Conservation (phyloP, 306 rosid species). For the Ormosia semicastrata region DNA sequence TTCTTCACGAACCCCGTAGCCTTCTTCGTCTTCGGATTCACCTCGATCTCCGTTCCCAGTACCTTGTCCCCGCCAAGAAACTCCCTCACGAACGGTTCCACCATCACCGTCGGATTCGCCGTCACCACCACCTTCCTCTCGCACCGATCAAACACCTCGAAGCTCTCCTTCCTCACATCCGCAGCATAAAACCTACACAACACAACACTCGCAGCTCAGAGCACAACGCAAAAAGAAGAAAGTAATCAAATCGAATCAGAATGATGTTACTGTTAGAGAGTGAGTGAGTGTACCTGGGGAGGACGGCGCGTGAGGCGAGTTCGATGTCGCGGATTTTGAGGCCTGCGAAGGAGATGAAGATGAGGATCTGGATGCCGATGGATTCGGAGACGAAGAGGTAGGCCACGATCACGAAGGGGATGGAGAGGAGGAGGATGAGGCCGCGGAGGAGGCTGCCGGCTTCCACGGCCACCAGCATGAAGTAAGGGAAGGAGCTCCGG, state of each 20-base stretch:
- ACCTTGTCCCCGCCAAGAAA: constrained; percentile 88
- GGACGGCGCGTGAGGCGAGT: constrained; percentile 88
- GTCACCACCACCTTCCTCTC: constrained; percentile 88
- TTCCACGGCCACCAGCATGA: constrained; percentile 93
- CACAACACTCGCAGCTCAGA: background rate
- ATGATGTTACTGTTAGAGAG: background rate
- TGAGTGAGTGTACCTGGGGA: constrained; percentile 56
- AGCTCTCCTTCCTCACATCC: constrained; percentile 89
- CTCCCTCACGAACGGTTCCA: constrained; percentile 87
- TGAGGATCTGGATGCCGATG: constrained; percentile 90
- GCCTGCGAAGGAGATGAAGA: constrained; percentile 88
- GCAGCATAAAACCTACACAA: constrained; percentile 76
- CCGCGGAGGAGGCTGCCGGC: constrained; percentile 97
- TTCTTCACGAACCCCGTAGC: constrained; percentile 95
- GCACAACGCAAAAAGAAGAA: background rate
- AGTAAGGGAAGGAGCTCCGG: constrained; percentile 86
- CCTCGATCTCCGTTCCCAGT: constrained; percentile 88
- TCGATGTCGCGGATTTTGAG: constrained; percentile 91
- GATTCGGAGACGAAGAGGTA: constrained; percentile 89
- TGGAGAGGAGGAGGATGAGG: constrained; percentile 75
- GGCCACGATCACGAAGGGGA: constrained; percentile 70
- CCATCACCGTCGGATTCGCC: constrained; percentile 95
- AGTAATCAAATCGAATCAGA: no score
- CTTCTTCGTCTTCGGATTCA: constrained; percentile 88
- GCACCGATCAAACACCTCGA: constrained; percentile 76